Conservation (phyloP, 75 land plant genomes). For the Pseudotsuga menziesii region DNA sequence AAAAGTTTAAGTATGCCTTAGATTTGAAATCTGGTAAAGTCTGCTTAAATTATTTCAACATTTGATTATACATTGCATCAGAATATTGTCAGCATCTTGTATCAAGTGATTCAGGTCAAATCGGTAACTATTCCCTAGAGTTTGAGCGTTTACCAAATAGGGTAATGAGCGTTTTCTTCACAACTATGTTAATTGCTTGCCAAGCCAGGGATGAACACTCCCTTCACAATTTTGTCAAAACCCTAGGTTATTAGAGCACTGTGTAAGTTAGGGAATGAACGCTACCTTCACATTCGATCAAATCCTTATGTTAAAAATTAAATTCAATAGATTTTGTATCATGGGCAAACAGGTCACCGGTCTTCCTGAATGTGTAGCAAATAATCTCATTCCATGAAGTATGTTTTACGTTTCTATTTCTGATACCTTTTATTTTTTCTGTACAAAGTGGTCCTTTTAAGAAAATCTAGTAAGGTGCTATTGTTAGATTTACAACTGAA, state of each 20-base stretch:
- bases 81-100: not conserved
- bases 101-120: not conserved
- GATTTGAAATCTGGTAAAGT: not conserved
- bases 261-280: too few relatives aligned
- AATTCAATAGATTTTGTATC: not conserved
- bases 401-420: not conserved
- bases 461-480: not conserved
- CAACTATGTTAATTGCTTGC: not conserved
- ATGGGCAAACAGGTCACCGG: not conserved
- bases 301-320: too few relatives aligned
- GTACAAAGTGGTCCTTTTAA: not conserved
- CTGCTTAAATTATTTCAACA: not conserved
- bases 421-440: not conserved
- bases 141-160: not conserved
- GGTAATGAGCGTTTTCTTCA: not conserved
- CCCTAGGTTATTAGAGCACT: too few relatives aligned
- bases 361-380: not conserved
- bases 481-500: not conserved
- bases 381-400: not conserved
- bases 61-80: not conserved
- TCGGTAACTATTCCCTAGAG: not conserved
- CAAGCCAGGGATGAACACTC: not conserved
- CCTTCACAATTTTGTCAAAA: not conserved
- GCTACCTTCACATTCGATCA: too few relatives aligned
- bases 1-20: not conserved